A percentile compares a stretch with the other conserved stretches of the same genome.
These are phyloP conservation scores for Hypoxylon rubiginosum DNA, from an alignment of 2,329 filamentous ascomycete species.

Conservation along the genomic window DNA sequence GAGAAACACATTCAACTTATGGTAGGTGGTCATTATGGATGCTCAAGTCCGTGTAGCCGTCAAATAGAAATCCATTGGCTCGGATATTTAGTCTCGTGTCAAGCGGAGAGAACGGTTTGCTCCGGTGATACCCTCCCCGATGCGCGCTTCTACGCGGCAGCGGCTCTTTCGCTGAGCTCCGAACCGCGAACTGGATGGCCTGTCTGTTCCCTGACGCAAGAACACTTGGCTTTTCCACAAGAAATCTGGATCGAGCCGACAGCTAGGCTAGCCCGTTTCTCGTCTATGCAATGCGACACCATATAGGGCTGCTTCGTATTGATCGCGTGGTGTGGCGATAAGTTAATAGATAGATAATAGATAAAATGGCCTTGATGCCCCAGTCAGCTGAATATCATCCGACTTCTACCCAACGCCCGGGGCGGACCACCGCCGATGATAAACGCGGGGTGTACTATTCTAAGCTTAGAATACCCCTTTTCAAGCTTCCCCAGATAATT, in stretches of 20 bases:
- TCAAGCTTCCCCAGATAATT: constrained; percentile 6
- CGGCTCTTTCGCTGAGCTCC: constrained; percentile 35
- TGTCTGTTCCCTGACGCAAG: constrained; percentile 27
- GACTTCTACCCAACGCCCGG: constrained; percentile 6
- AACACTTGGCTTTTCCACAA: constrained; percentile 22
- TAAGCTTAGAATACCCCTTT: background rate
- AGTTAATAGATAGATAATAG: constrained; percentile 19
- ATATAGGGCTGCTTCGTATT: constrained; percentile 34
- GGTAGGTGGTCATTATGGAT: background rate
- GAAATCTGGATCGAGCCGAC: constrained; percentile 22
- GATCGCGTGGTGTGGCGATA: constrained; percentile 10
- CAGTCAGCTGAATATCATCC: constrained; percentile 12
- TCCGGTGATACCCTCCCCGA: constrained; percentile 20
- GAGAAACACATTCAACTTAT: background rate
- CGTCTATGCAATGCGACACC: constrained; percentile 39
- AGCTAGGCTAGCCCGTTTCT: constrained; percentile 9
- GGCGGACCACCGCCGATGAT: background rate
- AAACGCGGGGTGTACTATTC: constrained; percentile 5
- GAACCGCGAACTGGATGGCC: constrained; percentile 23
- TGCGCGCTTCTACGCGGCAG: background rate
- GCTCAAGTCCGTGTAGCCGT: background rate
- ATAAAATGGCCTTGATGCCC: constrained; percentile 9
- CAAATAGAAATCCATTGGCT: background rate
- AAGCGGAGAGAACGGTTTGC: constrained; percentile 7
- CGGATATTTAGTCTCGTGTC: background rate